Evolutionary conservation across 441 rosid genomes (phyloP).

Genomic region (Populus hybrid): DNA sequence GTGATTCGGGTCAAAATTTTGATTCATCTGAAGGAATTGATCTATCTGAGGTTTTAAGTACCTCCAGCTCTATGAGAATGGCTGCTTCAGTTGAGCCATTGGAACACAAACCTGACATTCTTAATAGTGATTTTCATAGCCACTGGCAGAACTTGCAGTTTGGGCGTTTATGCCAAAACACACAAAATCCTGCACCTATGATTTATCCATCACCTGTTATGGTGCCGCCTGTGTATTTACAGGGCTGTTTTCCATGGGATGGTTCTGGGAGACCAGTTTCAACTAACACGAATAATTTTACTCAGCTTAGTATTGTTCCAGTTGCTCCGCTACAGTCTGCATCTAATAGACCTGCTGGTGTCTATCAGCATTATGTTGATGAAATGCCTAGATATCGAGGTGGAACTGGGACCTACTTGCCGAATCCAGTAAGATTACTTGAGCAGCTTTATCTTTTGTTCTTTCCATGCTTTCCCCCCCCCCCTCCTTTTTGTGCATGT

Average conservation of each 20-base stretch:
- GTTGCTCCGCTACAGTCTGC: constrained; percentile 69
- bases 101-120: constrained; percentile 70
- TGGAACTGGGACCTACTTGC: constrained; percentile 99
- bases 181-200: constrained; percentile 36
- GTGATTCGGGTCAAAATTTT: constrained; percentile 56
- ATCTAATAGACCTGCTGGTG: constrained; percentile 60
- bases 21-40: constrained; percentile 54
- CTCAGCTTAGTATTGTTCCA: constrained; percentile 62
- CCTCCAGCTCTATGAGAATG: constrained; percentile 41
- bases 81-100: constrained; percentile 43
- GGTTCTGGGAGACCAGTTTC: constrained; percentile 81
- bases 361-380: constrained; percentile 58
- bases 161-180: constrained; percentile 75
- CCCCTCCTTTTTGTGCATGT: neutral
- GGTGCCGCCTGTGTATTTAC: constrained; percentile 70
- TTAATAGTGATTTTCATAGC: constrained; percentile 76
- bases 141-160: constrained; percentile 93
- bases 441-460: neutral
- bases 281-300: constrained; percentile 42
- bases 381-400: constrained; percentile 88
- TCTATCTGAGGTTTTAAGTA: constrained; percentile 48
- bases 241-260: constrained; percentile 80
- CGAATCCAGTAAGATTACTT: constrained; percentile 78
- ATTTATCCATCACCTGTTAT: constrained; percentile 55
- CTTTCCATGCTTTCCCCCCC: neutral